A percentile compares a stretch with the other conserved stretches of the same genome.
phyloP scores from a whole-genome alignment of 768 basidiomycete species.

The Symmetrospora coprosmae region DNA sequence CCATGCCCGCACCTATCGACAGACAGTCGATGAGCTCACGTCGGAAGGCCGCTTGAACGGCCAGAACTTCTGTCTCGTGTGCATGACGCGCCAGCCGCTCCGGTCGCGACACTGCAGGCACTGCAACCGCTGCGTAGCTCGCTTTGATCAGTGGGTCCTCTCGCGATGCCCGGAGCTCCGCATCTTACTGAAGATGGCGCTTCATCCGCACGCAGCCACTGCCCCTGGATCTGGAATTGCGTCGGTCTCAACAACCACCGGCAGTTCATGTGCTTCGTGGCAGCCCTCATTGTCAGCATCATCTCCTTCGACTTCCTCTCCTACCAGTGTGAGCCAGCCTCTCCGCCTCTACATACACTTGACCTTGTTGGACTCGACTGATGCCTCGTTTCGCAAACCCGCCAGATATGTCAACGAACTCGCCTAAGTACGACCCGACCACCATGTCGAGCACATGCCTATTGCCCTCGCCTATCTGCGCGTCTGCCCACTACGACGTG shows the following conservation, averaged over 20 bases:
- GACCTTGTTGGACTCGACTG: not conserved
- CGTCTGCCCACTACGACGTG: conserved; percentile 53
- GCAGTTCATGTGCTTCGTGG: conserved; percentile 86
- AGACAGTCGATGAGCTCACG: conserved; percentile 84
- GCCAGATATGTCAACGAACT: conserved; percentile 47
- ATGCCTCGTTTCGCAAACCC: no score
- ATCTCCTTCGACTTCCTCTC: conserved; percentile 67
- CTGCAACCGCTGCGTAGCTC: conserved; percentile 74
- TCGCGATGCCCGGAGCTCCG: not conserved
- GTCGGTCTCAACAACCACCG: conserved; percentile 89
- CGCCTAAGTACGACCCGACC: conserved; percentile 3
- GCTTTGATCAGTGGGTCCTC: conserved; percentile 73
- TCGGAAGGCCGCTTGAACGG: conserved; percentile 79
- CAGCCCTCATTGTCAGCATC: conserved; percentile 68
- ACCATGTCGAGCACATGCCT: conserved; percentile 45
- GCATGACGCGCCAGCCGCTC: conserved; percentile 85
- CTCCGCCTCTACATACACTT: no score
- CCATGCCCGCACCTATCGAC: not conserved
- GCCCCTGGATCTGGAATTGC: conserved; percentile 99
- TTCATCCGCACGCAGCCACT: conserved; percentile 49
- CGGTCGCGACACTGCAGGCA: conserved; percentile 89
- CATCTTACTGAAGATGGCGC: not conserved
- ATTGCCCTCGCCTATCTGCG: conserved; percentile 56
- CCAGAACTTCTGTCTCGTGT: conserved; percentile 88
- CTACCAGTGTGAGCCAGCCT: conserved; percentile 56